Percentiles rank a stretch among this genome's conserved stretches.
phyloP scores from a whole-genome alignment of 106 monocot genomes.

The Apostasia shenzhenica region DNA sequence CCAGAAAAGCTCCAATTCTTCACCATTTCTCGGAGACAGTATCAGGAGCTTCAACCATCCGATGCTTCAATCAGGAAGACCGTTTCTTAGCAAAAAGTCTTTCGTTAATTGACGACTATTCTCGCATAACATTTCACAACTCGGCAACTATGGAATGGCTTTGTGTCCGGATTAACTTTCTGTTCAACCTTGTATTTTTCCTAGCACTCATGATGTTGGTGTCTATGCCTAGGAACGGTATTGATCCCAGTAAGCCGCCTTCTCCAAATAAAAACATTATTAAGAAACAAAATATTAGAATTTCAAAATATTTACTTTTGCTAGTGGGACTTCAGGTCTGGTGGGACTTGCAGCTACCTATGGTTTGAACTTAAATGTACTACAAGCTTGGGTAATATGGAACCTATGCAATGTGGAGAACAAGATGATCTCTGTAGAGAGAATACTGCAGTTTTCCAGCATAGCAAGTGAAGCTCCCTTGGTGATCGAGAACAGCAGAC shows the following conservation, averaged over 20 bases:
- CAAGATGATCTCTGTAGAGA: constrained; percentile 94
- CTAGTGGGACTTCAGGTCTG: constrained; percentile 43
- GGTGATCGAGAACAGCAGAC: constrained; percentile 44
- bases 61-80: constrained; percentile 74
- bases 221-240: constrained; percentile 42
- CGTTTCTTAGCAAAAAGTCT: constrained; percentile 41
- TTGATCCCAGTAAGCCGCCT: constrained; percentile 69
- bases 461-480: constrained; percentile 62
- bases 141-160: constrained; percentile 96
- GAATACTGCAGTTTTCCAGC: constrained; percentile 68
- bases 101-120: constrained; percentile 62
- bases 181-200: constrained; percentile 76
- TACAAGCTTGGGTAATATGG: constrained; percentile 83
- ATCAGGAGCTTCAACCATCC: constrained; percentile 66
- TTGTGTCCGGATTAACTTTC: constrained; percentile 65
- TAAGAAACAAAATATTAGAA: too few relatives aligned
- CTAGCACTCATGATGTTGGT: constrained; percentile 52
- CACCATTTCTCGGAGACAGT: constrained; percentile 78
- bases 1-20: constrained; percentile 81
- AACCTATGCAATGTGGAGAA: constrained; percentile 87
- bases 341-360: constrained; percentile 85
- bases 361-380: constrained; percentile 71
- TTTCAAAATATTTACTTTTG: constrained; percentile 1
- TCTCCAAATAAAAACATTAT: background rate
- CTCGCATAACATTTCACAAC: constrained; percentile 76